Percentiles rank a stretch among this genome's conserved stretches.
Evolutionary conservation across 805 yeast genomes (phyloP).

Genomic region (Candida lessepsii): DNA sequence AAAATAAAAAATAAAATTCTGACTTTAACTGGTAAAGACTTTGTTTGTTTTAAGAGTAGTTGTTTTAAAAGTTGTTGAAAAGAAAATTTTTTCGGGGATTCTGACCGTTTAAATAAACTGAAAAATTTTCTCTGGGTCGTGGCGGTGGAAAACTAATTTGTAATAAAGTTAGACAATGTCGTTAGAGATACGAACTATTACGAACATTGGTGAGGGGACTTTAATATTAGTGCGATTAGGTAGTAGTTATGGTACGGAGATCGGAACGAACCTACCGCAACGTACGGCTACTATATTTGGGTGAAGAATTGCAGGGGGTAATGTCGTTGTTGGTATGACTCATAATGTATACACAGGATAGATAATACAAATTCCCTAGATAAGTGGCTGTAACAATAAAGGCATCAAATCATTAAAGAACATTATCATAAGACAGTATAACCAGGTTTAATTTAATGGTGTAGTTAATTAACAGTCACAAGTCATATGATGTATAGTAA

Average conservation of each 20-base stretch:
- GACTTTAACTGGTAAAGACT: neutral
- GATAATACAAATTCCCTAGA: no score
- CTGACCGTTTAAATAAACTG: constrained; percentile 6
- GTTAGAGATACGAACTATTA: neutral
- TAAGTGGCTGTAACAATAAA: no score
- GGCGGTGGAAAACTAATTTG: constrained; percentile 1
- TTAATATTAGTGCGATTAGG: no score
- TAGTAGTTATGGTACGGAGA: no score
- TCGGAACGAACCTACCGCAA: no score
- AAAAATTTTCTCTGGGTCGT: constrained; percentile 6
- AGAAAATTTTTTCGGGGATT: constrained; percentile 1
- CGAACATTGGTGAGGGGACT: no score
- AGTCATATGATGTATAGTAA: neutral
- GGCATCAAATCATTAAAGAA: no score
- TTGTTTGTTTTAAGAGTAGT: neutral
- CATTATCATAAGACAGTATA: no score
- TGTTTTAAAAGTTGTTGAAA: constrained; percentile 4
- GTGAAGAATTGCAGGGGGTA: no score
- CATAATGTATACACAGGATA: no score
- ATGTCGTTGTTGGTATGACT: no score
- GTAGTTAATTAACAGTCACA: constrained; percentile 2
- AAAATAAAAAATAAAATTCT: constrained; percentile 6
- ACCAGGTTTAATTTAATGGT: neutral
- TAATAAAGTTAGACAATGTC: neutral
- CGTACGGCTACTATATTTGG: no score